Base-by-base conservation (phyloP, 495 filamentous ascomycete species). In the Haplographium delicatum region DNA sequence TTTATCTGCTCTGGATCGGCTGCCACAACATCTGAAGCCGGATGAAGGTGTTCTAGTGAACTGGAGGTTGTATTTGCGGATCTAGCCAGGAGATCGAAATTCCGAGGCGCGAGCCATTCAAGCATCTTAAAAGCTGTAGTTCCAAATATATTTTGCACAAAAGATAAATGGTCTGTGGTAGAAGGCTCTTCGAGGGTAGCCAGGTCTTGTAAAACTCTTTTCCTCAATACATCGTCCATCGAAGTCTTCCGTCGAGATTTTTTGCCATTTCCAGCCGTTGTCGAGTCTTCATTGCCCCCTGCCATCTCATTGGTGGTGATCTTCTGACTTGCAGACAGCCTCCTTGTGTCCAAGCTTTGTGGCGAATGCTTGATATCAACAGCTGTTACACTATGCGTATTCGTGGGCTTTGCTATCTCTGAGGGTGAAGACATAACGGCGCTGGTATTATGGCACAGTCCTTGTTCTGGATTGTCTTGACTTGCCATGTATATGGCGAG, bases 61-160 rank as follows among this genome's bases (percentile, higher is more conserved):
- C 8, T 39, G 18, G 15, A 3, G n/a, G 18, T 39, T 20, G 18
- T 39, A 19, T 39, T 19, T 19, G 23, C 39, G 22, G 56, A 30
- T 20, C 35, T 30, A 10, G 46, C 31, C 22, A 61, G 8, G 0
- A 30, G 27, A 4, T 61, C 47, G 5, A 62, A 34, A 44, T 52
- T 58, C 6, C 47, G 68, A 8, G 84, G 76, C 11, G 83, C 80
- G 30, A 87, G 69, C 85, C 85, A 90, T 63, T 90, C 86, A 23
- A 91, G 68, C 81, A 91, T 86, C 47, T 83, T 83, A 54, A 89
- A 73, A 4, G 88, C 77, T 34, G 82, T 71, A 2, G 88, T 89
- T 53, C 84, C 84, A 58, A 91, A 91, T 2, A 93, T 69, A 50
- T 86, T 86, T 38, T 89, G 89, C 7, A 85, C 84, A 56, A 94